phyloP scores from a whole-genome alignment of 164 flowering plant species.

The Vitis riparia region DNA sequence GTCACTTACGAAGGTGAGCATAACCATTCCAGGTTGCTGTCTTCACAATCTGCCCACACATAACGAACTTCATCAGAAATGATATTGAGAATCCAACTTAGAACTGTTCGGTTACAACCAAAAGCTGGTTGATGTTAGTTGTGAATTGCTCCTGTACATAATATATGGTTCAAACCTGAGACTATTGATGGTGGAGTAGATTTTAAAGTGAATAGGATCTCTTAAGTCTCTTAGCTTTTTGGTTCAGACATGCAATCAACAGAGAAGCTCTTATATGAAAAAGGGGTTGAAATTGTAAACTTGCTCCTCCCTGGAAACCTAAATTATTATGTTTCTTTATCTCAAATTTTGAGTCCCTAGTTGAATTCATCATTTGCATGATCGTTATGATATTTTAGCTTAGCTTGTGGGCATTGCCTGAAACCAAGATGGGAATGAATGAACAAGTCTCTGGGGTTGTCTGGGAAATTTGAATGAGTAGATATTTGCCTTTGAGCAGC shows the following conservation, averaged over 20 bases:
- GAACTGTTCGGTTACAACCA: slow-evolving; percentile 6
- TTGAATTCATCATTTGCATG: no score
- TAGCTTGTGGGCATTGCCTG: no score
- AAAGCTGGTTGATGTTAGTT: slow-evolving; percentile 2
- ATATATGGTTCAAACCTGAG: slow-evolving; percentile 3
- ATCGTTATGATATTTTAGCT: no score
- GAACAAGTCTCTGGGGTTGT: no score
- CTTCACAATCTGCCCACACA: slow-evolving; percentile 28
- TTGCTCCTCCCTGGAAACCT: slow-evolving; percentile 3
- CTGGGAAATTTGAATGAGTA: no score
- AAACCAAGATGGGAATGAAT: no score
- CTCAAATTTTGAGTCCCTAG: no score
- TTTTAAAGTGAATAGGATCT: slow-evolving; percentile 3
- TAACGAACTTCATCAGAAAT: slow-evolving; percentile 2
- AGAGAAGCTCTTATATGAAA: neutral
- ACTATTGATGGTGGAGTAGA: neutral
- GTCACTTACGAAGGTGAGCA: slow-evolving; percentile 55
- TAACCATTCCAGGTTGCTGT: slow-evolving; percentile 34
- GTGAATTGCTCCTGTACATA: slow-evolving; percentile 14
- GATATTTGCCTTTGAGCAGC: no score
- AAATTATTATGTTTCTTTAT: slow-evolving; percentile 3
- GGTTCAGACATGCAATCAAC: neutral
- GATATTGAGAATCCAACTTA: slow-evolving; percentile 5
- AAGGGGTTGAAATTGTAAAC: slow-evolving; percentile 4
- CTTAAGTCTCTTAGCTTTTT: slow-evolving; percentile 3